Evolutionary conservation across 352 stramenopile species (phyloP), one percentile per base, ranked within the genome.

Genomic region (Hyaloperonospora brassicae): DNA sequence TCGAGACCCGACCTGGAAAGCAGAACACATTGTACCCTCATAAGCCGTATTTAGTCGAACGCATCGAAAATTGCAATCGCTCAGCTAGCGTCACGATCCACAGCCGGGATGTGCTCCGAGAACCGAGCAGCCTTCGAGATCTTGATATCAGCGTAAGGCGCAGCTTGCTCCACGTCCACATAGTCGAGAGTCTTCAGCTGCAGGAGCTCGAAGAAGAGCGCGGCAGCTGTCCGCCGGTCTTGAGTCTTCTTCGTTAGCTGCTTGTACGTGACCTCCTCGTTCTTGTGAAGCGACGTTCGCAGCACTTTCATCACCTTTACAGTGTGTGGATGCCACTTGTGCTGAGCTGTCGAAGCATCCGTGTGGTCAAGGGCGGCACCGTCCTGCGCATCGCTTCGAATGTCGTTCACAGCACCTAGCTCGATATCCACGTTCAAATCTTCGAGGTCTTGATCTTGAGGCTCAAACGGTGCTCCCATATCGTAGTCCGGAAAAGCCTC

Each of bases 311-410:
- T 92, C 50, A 98, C 95, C 62, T 97, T 97, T 50, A 98, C 81
- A 1, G 95, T 98, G 68, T 98, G 93, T 35, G 95, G 96, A 73
- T 98, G 95, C 95, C 95, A 98, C 61, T 98, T 98, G 72, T 97
- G 87, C 45, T 89, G 79, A 5, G 76, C 80, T 1, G 73, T 82
- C 0, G 76, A 79, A 9, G 58, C 71, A 23, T 57, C 72, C 31
- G 74, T 24, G 42, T 73, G 57, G 17, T 64, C 55, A 14, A 52
- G 5, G 2, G 75, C 57, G 27, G 68, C 64, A 5, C 41, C 49
- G 5, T 73, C 61, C 40, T 81, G 72, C 23, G 76, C 68, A 61
- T 87, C 85, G 25, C 70, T 76, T 52, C 84, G 79, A 35, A 90
- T 57, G 42, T 93, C 79, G 50, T 88, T 90, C 25, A 87, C 80